These are phyloP conservation scores for Plasmopara viticola DNA, from an alignment of 352 stramenopile species.

Conservation along the genomic window DNA sequence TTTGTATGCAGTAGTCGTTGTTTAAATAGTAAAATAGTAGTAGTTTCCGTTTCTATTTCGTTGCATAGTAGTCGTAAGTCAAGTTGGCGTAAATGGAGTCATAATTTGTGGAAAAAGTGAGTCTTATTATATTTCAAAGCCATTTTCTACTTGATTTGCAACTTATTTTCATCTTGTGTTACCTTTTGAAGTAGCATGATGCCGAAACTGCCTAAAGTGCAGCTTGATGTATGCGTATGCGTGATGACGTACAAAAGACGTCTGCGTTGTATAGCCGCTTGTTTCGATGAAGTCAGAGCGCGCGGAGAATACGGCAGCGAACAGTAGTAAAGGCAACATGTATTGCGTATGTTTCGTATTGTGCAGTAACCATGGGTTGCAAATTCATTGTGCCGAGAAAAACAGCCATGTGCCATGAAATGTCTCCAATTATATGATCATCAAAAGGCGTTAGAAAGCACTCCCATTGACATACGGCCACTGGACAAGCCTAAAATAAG, in stretches of 20 bases:
- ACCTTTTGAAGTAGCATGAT: neutral
- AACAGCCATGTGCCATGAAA: neutral
- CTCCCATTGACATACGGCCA: constrained; percentile 3
- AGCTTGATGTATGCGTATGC: neutral
- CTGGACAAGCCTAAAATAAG: constrained; percentile 7
- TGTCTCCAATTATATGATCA: neutral
- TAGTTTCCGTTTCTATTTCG: neutral
- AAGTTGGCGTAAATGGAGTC: no score
- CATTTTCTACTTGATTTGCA: neutral
- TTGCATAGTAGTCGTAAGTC: neutral
- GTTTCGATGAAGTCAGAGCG: constrained; percentile 6
- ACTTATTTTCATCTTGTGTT: neutral
- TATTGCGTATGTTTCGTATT: constrained; percentile 1
- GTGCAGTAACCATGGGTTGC: neutral
- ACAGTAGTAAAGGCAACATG: constrained; percentile 1
- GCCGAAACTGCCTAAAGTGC: neutral
- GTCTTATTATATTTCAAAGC: neutral
- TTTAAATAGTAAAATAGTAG: neutral
- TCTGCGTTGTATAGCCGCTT: constrained; percentile 6
- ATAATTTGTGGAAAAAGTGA: no score
- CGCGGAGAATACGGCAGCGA: constrained; percentile 3
- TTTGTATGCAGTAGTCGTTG: neutral
- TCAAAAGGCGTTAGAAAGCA: constrained; percentile 4
- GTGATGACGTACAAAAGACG: neutral
- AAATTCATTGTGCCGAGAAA: neutral